phyloP scores from a whole-genome alignment of 805 yeast genomes.

The Wickerhamomyces subpelliculosus region DNA sequence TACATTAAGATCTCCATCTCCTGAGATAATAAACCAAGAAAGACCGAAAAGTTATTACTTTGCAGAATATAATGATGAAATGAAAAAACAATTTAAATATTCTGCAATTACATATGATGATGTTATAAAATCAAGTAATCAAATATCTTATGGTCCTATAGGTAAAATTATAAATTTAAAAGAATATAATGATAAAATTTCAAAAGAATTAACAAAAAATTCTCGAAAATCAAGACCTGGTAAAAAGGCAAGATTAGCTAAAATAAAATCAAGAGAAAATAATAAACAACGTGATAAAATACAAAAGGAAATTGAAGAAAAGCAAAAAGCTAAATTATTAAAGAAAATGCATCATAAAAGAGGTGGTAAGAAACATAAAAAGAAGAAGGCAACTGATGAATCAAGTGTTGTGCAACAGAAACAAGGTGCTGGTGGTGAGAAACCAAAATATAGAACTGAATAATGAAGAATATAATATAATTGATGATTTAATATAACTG shows the following conservation, averaged over 20 bases:
- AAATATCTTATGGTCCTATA: not conserved
- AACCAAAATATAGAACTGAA: slow-evolving; percentile 17
- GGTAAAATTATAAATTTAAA: slow-evolving; percentile 13
- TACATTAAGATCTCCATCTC: slow-evolving; percentile 19
- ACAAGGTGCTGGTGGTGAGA: no score
- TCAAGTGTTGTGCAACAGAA: not conserved
- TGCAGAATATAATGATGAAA: slow-evolving; percentile 5
- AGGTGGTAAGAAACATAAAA: slow-evolving; percentile 21
- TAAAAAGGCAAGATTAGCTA: slow-evolving; percentile 16
- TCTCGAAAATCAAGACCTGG: slow-evolving; percentile 17
- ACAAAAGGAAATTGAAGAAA: slow-evolving; percentile 6
- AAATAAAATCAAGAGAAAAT: slow-evolving; percentile 7
- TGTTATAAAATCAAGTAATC: slow-evolving; percentile 3
- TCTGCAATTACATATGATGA: slow-evolving; percentile 16
- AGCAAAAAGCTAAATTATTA: slow-evolving; percentile 12
- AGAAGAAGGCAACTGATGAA: slow-evolving; percentile 2
- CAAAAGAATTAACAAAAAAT: slow-evolving; percentile 5
- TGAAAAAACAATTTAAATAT: slow-evolving; percentile 4
- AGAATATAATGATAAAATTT: slow-evolving; percentile 10
- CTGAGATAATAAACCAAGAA: slow-evolving; percentile 13
- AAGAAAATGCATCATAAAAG: slow-evolving; percentile 17
- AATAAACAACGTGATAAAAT: slow-evolving; percentile 6
- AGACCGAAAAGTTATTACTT: slow-evolving; percentile 19
- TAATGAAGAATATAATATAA: slow-evolving; percentile 1
- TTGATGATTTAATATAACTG: not conserved